Evolutionary conservation across 225 moss, liverwort and hornwort genomes (phyloP).

Genomic region (Pseudisothecium myosuroides): DNA sequence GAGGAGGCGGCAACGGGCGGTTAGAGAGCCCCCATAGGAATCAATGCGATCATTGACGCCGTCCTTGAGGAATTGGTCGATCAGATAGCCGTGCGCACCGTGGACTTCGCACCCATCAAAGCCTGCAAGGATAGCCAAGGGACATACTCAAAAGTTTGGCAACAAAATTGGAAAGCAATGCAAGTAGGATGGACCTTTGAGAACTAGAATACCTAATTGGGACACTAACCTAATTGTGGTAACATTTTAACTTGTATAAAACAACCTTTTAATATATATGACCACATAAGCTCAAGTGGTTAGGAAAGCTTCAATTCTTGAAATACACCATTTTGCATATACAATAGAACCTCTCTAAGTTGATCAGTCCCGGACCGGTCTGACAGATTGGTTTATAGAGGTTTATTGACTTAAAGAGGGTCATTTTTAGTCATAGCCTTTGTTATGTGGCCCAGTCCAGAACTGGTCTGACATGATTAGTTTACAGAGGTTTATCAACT

Average conservation of each 20-base stretch:
- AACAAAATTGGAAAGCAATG: background rate
- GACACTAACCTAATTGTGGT: background rate
- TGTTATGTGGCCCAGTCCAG: too few relatives aligned
- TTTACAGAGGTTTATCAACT: too few relatives aligned
- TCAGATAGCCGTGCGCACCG: background rate
- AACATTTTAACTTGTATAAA: background rate
- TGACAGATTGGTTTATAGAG: too few relatives aligned
- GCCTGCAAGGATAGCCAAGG: background rate
- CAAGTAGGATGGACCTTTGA: too few relatives aligned
- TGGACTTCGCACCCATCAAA: constrained; percentile 2
- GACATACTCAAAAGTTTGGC: background rate
- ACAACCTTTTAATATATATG: background rate
- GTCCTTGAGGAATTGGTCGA: constrained; percentile 5
- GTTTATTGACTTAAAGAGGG: too few relatives aligned
- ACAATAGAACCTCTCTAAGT: too few relatives aligned
- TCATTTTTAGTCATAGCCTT: too few relatives aligned
- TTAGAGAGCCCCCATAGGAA: background rate
- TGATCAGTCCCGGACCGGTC: too few relatives aligned
- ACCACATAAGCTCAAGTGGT: background rate
- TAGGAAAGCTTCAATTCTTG: background rate
- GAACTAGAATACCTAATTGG: too few relatives aligned
- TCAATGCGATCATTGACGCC: background rate
- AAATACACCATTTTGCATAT: background rate
- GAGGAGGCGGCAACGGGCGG: background rate
- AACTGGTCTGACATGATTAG: too few relatives aligned